Evolutionary conservation across 2,329 filamentous ascomycete genomes (phyloP).

Genomic region (Fusarium gaditjirri): DNA sequence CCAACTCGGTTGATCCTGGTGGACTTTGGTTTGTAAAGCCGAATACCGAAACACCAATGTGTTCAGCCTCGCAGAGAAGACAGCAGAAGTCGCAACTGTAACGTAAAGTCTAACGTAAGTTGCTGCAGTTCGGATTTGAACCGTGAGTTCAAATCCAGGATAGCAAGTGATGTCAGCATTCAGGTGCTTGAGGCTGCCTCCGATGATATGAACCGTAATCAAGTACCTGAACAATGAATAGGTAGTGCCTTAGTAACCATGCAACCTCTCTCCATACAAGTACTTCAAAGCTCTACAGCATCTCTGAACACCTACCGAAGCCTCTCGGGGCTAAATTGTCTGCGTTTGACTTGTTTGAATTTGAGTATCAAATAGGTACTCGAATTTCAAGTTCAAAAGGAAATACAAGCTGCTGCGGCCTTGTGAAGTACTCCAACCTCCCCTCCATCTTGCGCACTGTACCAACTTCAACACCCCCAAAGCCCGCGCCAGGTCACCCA

Average conservation of each 20-base stretch:
- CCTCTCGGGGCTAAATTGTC: not conserved
- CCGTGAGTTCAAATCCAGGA: constrained; percentile 8
- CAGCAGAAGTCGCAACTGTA: not conserved
- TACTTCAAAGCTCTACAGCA: constrained; percentile 7
- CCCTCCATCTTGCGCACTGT: constrained; percentile 39
- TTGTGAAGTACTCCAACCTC: constrained; percentile 6
- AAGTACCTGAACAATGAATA: constrained; percentile 1
- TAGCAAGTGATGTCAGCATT: constrained; percentile 34
- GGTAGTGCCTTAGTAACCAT: not conserved
- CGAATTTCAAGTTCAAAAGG: not conserved
- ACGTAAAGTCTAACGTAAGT: constrained; percentile 7
- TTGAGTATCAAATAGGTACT: not conserved
- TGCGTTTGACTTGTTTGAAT: not conserved
- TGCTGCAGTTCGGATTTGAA: not conserved
- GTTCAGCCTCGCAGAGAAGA: constrained; percentile 4
- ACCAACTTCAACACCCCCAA: constrained; percentile 24
- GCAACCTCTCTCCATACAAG: constrained; percentile 4
- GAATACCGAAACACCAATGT: constrained; percentile 14
- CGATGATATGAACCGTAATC: constrained; percentile 1
- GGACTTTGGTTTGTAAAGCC: constrained; percentile 1
- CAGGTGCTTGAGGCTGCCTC: not conserved
- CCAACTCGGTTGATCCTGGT: not conserved
- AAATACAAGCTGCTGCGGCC: not conserved
- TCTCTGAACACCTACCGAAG: not conserved
- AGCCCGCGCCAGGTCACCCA: constrained; percentile 31